Base-by-base conservation (phyloP, 352 stramenopile genomes). In the Pythium scleroteichum region DNA sequence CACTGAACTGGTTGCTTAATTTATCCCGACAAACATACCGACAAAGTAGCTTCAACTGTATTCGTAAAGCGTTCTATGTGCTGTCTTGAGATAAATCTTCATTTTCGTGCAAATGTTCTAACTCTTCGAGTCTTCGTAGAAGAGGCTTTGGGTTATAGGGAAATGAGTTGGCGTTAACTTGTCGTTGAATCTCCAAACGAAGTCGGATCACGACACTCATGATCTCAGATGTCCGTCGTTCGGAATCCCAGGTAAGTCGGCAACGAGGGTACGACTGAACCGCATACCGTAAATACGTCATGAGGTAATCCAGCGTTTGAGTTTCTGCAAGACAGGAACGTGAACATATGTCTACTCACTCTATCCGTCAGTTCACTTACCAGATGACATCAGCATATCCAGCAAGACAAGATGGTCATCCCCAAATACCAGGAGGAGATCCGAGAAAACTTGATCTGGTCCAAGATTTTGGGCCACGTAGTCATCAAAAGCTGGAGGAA, bases 381-480 rank as follows among this genome's bases (percentile, higher is more conserved):
- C 82, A n/a, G 82, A 85, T 27, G 82, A 90, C 2, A 75, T 80
- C 33, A 92, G 63, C 42, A 88, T 66, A 38, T 92, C 82, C n/a
- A 92, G 57, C 9, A 92, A 33, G 10, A 92, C 75, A 24, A 88
- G 64, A 49, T 92, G 80, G 19, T 92, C 82, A 41, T 72, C 58
- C 32, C 73, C 68, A 32, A 92, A 66, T 0, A 57, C 73, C 6
- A 56, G 42, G 13, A 92, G 45, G 4, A 89, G 47, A 46, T 84
- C 69, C 3, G 70, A 62, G 66, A 92, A 92, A n/a, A 92, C 57
- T 39, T 84, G 44, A 51, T 88, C 64, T 0, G 78, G 75, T 16
- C 89, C 48, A 19, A 82, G 67, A 45, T 89, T 68, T 23, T 46
- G 26, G 2, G 54, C 16, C 1, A 61, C 16, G 24, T 47, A 57